Evolutionary conservation across 106 monocot genomes (phyloP).

Genomic region (Hemerocallis citrina): DNA sequence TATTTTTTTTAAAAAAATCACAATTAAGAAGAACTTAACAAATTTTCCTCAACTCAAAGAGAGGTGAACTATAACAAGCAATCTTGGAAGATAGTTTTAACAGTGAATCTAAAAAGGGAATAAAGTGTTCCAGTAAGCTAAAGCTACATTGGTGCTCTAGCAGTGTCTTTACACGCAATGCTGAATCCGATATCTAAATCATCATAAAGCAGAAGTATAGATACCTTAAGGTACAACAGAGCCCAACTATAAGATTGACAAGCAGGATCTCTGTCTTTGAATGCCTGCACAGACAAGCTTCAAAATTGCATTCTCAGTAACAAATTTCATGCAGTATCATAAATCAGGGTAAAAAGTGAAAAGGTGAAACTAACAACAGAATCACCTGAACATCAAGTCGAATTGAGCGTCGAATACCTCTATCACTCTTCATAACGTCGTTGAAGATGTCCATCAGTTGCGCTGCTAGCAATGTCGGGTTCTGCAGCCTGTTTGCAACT

Average conservation of each 20-base stretch:
- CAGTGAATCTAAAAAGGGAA: no score
- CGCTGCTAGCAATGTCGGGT: slow-evolving; percentile 71
- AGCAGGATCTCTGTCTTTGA: slow-evolving; percentile 84
- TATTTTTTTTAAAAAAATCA: no score
- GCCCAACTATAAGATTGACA: slow-evolving; percentile 86
- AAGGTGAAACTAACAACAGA: slow-evolving; percentile 4
- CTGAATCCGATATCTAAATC: no score
- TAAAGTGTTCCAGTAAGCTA: no score
- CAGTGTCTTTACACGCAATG: no score
- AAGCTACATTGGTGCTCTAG: no score
- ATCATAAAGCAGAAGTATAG: no score
- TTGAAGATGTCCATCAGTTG: slow-evolving; percentile 87
- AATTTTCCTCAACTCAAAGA: no score
- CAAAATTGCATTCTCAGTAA: background rate
- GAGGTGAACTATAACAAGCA: no score
- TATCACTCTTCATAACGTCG: slow-evolving; percentile 76
- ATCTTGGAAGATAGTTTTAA: no score
- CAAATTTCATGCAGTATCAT: background rate
- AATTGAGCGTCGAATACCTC: slow-evolving; percentile 62
- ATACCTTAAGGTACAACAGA: slow-evolving; percentile 79
- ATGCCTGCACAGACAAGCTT: slow-evolving; percentile 35
- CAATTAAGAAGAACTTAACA: no score
- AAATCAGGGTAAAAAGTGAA: no score
- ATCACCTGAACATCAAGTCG: slow-evolving; percentile 91
- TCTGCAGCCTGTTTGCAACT: slow-evolving; percentile 83